A percentile compares a stretch with the other conserved stretches of the same genome.
These are phyloP conservation scores for Diaporthe australafricana DNA, from an alignment of 2,329 filamentous ascomycete species.

Conservation along the genomic window DNA sequence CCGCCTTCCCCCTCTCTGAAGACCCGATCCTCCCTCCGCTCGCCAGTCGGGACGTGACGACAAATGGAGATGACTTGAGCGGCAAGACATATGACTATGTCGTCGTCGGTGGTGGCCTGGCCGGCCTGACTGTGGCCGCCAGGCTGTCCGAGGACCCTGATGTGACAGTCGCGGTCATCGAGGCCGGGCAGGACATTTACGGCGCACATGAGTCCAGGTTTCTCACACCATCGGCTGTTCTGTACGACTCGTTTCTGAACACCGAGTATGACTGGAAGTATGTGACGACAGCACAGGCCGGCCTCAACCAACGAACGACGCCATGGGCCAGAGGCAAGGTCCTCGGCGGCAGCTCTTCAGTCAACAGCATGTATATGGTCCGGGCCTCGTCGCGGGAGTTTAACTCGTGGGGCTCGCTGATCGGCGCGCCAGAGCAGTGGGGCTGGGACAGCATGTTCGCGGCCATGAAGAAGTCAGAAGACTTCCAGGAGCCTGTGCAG, in stretches of 20 bases:
- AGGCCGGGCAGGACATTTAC: constrained; percentile 36
- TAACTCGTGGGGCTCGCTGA: constrained; percentile 28
- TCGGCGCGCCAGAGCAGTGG: constrained; percentile 16
- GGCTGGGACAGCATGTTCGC: constrained; percentile 30
- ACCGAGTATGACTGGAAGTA: constrained; percentile 31
- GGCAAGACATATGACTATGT: constrained; percentile 35
- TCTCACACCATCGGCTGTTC: constrained; percentile 20
- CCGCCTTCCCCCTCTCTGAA: constrained; percentile 15
- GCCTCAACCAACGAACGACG: constrained; percentile 20
- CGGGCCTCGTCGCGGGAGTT: constrained; percentile 26
- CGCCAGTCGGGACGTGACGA: constrained; percentile 4
- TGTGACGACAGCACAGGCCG: constrained; percentile 22
- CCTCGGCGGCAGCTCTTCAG: constrained; percentile 27
- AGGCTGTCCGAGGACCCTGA: constrained; percentile 42
- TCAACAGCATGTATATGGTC: constrained; percentile 32
- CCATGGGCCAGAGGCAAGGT: constrained; percentile 29
- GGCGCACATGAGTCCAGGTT: constrained; percentile 33
- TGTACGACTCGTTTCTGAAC: constrained; percentile 30
- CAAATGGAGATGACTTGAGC: constrained; percentile 11
- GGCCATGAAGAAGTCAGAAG: constrained; percentile 31
- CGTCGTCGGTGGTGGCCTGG: constrained; percentile 32
- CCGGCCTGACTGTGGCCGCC: constrained; percentile 43
- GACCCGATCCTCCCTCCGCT: constrained; percentile 16
- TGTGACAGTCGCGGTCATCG: constrained; percentile 36
- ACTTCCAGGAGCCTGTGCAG: constrained; percentile 22